Percentiles rank a stretch among this genome's conserved stretches.
phyloP scores from a whole-genome alignment of 768 basidiomycete species.

The Rubroboletus pulcherrimus region DNA sequence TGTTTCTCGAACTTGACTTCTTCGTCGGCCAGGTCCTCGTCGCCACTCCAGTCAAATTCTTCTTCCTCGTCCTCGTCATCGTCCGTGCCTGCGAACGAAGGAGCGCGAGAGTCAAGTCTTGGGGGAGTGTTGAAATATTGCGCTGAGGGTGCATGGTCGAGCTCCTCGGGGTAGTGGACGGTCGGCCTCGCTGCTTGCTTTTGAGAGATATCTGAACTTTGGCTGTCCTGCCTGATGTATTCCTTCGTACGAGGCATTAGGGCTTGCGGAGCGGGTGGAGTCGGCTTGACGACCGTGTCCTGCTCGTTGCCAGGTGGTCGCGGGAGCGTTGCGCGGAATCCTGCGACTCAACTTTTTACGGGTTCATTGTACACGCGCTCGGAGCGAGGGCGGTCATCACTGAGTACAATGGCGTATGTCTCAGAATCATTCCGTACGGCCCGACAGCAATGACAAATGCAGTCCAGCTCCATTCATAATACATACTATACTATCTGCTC shows the following conservation, averaged over 20 bases:
- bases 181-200: constrained; percentile 30
- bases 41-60: constrained; percentile 75
- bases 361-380: neutral
- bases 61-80: constrained; percentile 54
- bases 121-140: constrained; percentile 25
- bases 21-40: constrained; percentile 71
- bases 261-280: constrained; percentile 14
- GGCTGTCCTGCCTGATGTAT: constrained; percentile 11
- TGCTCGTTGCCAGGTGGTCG: constrained; percentile 13
- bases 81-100: constrained; percentile 52
- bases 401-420: neutral
- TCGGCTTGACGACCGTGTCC: constrained; percentile 19
- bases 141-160: constrained; percentile 27
- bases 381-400: too few relatives aligned
- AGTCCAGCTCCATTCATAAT: neutral
- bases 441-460: constrained; percentile 3
- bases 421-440: neutral
- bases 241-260: constrained; percentile 9
- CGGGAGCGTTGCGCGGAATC: constrained; percentile 13
- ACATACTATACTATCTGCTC: neutral
- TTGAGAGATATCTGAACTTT: constrained; percentile 11
- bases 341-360: neutral
- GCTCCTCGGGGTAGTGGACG: constrained; percentile 53
- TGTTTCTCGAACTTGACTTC: constrained; percentile 61
- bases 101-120: constrained; percentile 34